A percentile compares a stretch with the other conserved stretches of the same genome.
Conservation (phyloP, 164 flowering plant genomes). For the Vitis cinerea region DNA sequence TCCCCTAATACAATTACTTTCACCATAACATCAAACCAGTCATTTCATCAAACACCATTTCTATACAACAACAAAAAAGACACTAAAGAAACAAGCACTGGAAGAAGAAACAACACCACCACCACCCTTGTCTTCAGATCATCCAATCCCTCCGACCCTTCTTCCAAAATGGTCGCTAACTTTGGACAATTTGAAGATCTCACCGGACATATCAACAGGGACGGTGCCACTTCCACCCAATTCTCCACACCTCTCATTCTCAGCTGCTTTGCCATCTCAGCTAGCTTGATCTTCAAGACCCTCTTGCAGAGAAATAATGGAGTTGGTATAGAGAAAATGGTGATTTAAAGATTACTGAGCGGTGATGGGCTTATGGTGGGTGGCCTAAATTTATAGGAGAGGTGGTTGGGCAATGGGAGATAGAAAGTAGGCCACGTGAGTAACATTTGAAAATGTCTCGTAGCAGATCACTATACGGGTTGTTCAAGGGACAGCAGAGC, state of each 20-base stretch:
- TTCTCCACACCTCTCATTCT: conserved; percentile 6
- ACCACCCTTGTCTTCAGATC: not conserved
- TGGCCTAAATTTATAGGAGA: no score
- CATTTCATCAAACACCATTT: not conserved
- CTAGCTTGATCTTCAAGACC: no score
- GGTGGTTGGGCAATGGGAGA: no score
- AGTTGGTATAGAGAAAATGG: not conserved
- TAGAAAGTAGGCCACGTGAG: no score
- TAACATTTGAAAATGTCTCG: no score
- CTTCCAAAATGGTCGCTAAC: conserved; percentile 34
- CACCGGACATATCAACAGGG: conserved; percentile 7
- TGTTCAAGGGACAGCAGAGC: no score
- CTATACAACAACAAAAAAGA: conserved; percentile 13
- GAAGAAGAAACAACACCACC: conserved; percentile 13
- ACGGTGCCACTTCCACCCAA: conserved; percentile 34
- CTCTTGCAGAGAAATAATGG: not conserved
- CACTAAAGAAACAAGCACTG: conserved; percentile 1
- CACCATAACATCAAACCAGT: not conserved
- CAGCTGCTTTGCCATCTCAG: not conserved
- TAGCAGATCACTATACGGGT: no score
- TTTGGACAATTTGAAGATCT: conserved; percentile 16
- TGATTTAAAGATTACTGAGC: not conserved
- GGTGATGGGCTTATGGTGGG: no score
- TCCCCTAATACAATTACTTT: no score
- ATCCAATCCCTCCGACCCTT: conserved; percentile 7